Conservation (phyloP, 176 grass and related monocot genomes). For the barley (Hordeum vulgare) region MorexV3_pseudomolecules_assembly NC_058518.1:136516645-136517144, state of each 20-base stretch:
- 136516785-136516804: conserved; percentile 38
- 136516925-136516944: conserved; percentile 38
- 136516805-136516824: conserved; percentile 31
- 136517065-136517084: conserved; percentile 32
- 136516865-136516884: conserved; percentile 30
- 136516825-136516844: conserved; percentile 1
- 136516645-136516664: conserved; percentile 22
- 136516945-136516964: conserved; percentile 22
- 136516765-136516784: conserved; percentile 44
- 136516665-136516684: conserved; percentile 35
- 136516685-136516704: conserved; percentile 3
- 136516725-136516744: conserved; percentile 29
- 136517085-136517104: conserved; percentile 51
- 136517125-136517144: conserved; percentile 53
- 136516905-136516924: conserved; percentile 40
- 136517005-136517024: conserved; percentile 50
- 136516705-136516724: conserved; percentile 17
- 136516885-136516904: conserved; percentile 37
- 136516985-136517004: conserved; percentile 52
- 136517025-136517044: conserved; percentile 37
- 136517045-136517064: conserved; percentile 34
- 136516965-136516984: conserved; percentile 36
- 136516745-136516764: conserved; percentile 40
- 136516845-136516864: neutral
- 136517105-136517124: conserved; percentile 41